A percentile compares a stretch with the other conserved stretches of the same genome.
Conservation (phyloP, 495 filamentous ascomycete genomes). For the Trichoderma virens region DNA sequence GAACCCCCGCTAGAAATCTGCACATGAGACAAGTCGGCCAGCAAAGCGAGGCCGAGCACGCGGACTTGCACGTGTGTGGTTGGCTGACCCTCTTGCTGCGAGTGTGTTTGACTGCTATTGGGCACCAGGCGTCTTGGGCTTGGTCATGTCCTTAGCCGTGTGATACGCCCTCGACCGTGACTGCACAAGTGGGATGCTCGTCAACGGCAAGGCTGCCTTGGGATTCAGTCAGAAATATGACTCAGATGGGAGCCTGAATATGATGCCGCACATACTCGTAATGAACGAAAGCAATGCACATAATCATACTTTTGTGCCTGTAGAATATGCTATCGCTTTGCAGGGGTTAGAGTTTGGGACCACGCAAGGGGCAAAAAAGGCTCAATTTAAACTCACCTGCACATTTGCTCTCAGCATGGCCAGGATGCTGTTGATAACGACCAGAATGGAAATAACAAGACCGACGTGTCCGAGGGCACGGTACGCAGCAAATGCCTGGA, state of each 20-base stretch:
- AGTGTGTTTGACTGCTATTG: background rate
- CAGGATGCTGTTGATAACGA: background rate
- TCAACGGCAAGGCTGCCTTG: too few relatives aligned
- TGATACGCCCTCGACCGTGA: background rate
- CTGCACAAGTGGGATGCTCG: background rate
- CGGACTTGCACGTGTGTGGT: slow-evolving; percentile 2
- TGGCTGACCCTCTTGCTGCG: slow-evolving; percentile 1
- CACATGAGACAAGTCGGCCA: background rate
- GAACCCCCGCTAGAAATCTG: background rate
- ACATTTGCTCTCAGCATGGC: background rate
- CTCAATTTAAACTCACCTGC: background rate
- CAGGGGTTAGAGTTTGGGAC: background rate
- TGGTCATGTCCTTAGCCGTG: background rate
- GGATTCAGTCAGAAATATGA: too few relatives aligned
- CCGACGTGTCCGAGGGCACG: background rate
- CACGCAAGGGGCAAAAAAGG: background rate
- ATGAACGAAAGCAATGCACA: too few relatives aligned
- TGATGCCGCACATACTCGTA: too few relatives aligned
- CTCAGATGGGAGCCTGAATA: too few relatives aligned
- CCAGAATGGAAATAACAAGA: background rate
- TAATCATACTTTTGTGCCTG: too few relatives aligned
- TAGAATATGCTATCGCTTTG: background rate
- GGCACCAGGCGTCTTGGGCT: background rate
- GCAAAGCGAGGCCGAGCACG: background rate
- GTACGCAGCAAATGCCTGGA: background rate